A percentile compares a stretch with the other conserved stretches of the same genome.
These are phyloP conservation scores for Pseudogymnoascus sp. DNA, from an alignment of 2,329 filamentous ascomycete species.

Conservation along the genomic window DNA sequence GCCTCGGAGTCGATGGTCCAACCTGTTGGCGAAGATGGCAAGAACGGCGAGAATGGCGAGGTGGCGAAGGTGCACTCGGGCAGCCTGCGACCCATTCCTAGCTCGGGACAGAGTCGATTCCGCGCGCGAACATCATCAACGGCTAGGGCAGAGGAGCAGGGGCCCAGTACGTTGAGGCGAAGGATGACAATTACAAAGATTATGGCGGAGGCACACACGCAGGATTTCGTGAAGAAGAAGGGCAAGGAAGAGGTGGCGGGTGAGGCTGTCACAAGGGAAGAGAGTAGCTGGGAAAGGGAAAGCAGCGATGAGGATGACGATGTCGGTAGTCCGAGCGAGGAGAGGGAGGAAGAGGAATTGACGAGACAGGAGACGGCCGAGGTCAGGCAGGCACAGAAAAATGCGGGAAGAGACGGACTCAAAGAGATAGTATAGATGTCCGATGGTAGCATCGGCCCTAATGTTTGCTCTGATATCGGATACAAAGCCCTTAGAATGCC, in stretches of 20 bases:
- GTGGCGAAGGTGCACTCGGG: background rate
- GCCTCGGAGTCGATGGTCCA: background rate
- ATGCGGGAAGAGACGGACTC: background rate
- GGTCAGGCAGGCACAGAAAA: background rate
- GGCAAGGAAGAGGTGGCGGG: slow-evolving; percentile 28
- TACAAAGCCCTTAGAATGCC: background rate
- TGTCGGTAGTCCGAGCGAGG: slow-evolving; percentile 5
- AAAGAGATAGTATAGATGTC: background rate
- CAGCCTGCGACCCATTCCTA: slow-evolving; percentile 24
- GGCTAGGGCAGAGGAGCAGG: background rate
- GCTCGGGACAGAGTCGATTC: slow-evolving; percentile 33
- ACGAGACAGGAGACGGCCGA: background rate
- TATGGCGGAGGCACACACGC: slow-evolving; percentile 75
- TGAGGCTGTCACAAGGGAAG: background rate
- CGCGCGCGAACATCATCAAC: slow-evolving; percentile 19
- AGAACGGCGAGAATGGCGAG: background rate
- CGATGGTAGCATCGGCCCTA: background rate
- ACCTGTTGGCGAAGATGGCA: background rate
- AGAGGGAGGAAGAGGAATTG: background rate
- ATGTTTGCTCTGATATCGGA: background rate
- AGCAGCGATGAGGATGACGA: slow-evolving; percentile 8
- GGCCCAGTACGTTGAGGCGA: slow-evolving; percentile 12
- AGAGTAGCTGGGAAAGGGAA: background rate
- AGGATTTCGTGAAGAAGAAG: slow-evolving; percentile 80
- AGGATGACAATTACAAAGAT: slow-evolving; percentile 49